These are phyloP conservation scores for Metschnikowia santaceciliae DNA, from an alignment of 805 yeast species.

Conservation along the genomic window DNA sequence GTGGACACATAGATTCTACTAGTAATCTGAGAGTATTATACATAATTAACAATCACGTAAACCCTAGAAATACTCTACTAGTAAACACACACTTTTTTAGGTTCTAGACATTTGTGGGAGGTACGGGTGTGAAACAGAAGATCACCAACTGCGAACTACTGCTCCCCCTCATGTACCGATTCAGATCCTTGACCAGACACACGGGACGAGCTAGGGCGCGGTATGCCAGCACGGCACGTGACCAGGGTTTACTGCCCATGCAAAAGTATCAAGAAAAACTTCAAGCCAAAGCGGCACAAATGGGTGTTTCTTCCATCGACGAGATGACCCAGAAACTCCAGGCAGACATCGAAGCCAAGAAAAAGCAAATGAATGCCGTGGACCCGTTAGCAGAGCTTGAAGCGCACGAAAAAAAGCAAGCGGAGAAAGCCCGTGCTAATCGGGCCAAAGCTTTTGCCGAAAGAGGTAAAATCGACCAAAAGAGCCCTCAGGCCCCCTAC, in stretches of 20 bases:
- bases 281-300: slow-evolving; percentile 30
- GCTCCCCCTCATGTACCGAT: neutral
- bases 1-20: too few species aligned
- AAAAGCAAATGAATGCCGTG: slow-evolving; percentile 52
- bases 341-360: slow-evolving; percentile 54
- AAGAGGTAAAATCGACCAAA: slow-evolving; percentile 32
- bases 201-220: neutral
- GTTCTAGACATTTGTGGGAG: too few species aligned
- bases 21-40: too few species aligned
- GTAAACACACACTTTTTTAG: too few species aligned
- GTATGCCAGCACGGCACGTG: neutral
- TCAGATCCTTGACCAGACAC: neutral
- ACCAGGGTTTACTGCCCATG: neutral
- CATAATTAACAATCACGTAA: too few species aligned
- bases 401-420: slow-evolving; percentile 44
- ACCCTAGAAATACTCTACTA: too few species aligned
- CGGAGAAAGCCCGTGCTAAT: slow-evolving; percentile 21
- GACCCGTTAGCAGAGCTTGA: slow-evolving; percentile 73
- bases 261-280: slow-evolving; percentile 30
- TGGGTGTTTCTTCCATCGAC: slow-evolving; percentile 42
- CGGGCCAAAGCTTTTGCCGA: slow-evolving; percentile 18
- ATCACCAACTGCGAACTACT: neutral
- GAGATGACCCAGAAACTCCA: slow-evolving; percentile 61
- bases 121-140: too few species aligned
- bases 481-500: slow-evolving; percentile 47